Base-by-base conservation (phyloP, 192 early-diverging fungal genomes). In the Entomortierella chlamydospora region DNA sequence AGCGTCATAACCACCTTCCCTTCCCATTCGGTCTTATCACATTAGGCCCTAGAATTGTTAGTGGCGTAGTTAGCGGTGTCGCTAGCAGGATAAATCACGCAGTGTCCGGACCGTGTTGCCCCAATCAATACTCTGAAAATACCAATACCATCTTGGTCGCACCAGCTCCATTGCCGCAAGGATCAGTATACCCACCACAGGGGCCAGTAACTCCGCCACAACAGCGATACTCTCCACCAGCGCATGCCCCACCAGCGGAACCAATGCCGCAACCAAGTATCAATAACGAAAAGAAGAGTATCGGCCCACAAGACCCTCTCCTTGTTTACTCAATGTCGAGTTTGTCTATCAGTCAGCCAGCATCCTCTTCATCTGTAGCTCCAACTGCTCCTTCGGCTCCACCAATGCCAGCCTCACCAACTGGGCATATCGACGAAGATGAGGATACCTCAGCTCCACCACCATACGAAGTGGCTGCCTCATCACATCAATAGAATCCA, bases 371-470 rank as follows among this genome's bases (percentile, higher is more conserved):
- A 6, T 25, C 70, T 2, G 9, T 50, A 9, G 18, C 68, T 6
- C 22, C 30, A 23, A 29, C 58, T 2, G 42, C 56, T 5, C 65
- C 65, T 20, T 57, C 54, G 4, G 55, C 65, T 7, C 56, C 66
- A 49, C 55, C 66, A 26, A 12, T 64, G 13, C 33, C 51, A 9
- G 34, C 28, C 7, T 57, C 54, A 12, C 37, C 23, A 1, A 31
- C 18, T 39, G n/a, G 61, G 11, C 26, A 20, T 22, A 12, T 13
- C 17, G 0, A 4, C 12, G 51, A 70, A 28, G 33, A 50, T 15
- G 61, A 72, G 12, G 33, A 59, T 64, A 50, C 31, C 22, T 20
- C 41, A 20, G 52, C 55, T 18, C 70, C 70, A 18, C 70, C 70
- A 51, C 70, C 70, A 9, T 72, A 72, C 29, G 70, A 72, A 55